Conservation (phyloP, 1,139 yeast species). For the Yamadazyma membranifaciens region DNA sequence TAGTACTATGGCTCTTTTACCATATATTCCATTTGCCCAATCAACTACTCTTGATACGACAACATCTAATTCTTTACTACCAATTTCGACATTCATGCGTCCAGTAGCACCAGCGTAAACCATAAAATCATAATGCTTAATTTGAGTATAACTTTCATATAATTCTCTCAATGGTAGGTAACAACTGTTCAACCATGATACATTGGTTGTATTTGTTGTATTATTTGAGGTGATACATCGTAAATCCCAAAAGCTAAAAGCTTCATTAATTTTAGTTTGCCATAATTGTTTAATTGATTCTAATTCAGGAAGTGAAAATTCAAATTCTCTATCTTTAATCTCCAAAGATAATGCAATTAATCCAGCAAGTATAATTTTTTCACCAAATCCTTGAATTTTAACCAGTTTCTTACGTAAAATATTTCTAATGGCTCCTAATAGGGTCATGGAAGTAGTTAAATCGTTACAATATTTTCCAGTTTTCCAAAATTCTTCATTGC, state of each 20-base stretch:
- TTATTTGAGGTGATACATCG: background rate
- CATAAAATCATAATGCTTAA: constrained; percentile 63
- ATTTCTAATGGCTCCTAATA: constrained; percentile 46
- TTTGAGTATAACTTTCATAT: constrained; percentile 18
- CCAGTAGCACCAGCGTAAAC: constrained; percentile 77
- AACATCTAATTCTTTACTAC: constrained; percentile 46
- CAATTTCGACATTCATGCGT: constrained; percentile 68
- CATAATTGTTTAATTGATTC: constrained; percentile 64
- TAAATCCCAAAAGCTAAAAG: constrained; percentile 46
- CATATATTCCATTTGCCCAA: constrained; percentile 35
- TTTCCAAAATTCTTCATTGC: constrained; percentile 80
- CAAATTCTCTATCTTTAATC: constrained; percentile 16
- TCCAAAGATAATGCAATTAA: constrained; percentile 49
- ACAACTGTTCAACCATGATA: constrained; percentile 5
- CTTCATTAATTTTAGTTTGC: constrained; percentile 63
- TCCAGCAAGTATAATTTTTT: constrained; percentile 68
- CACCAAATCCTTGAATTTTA: constrained; percentile 46
- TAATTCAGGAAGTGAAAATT: constrained; percentile 21
- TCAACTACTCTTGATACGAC: constrained; percentile 49
- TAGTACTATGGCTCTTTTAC: constrained; percentile 31
- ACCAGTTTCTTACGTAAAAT: constrained; percentile 16
- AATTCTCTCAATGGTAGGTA: constrained; percentile 18
- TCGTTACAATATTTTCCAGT: constrained; percentile 13
- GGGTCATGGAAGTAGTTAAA: constrained; percentile 17
- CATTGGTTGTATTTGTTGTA: background rate